Base-by-base conservation (phyloP, 306 rosid genomes). In the Astragalus membranaceus region DNA sequence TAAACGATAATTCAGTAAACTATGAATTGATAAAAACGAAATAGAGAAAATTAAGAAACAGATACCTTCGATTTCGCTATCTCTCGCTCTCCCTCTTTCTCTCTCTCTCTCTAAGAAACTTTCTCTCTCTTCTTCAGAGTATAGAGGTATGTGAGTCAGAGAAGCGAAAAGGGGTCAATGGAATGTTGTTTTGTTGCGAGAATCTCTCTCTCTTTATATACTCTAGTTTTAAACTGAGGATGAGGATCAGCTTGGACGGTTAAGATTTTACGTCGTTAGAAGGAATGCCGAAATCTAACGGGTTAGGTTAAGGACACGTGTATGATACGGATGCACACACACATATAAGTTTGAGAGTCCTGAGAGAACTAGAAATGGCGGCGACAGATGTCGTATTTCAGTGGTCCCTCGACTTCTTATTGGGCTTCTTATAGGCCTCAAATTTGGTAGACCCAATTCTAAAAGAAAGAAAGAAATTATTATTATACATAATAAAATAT, bases 141-240 rank as follows among this genome's bases (percentile, higher is more conserved):
- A 42, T 35, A 74, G 78, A 41, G 8, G 30, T 26, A 26, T 26
- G 9, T 32, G 68, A 75, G 79, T 64, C 73, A 75, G 79, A 66
- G 74, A 56, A 66, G 53, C 30, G 61, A 56, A 74, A 66, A 35
- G 69, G 68, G 44, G 79, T 66, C 79, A 75, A 75, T 69, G 53
- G 53, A 49, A 47, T 57, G 63, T 75, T 35, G 73, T 30, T 42
- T 49, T 16, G 48, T 12, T 35, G 51, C n/a, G 50, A 6, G 48
- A 46, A 66, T 30, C 47, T 74, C 47, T 74, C 61, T 46, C 33
- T 32, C 57, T 46, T 46, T 46, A 75, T 74, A 54, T 8, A 12
- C 1, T 8, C 5, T 5, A 44, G 51, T 66, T 75, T 67, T 33
- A 67, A 66, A 46, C 42, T n/a, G 11, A n/a, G 42, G 17, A 43